Percentiles rank a stretch among this genome's conserved stretches.
Conservation (phyloP, 208 protist species). For the Angomonas deanei region DNA sequence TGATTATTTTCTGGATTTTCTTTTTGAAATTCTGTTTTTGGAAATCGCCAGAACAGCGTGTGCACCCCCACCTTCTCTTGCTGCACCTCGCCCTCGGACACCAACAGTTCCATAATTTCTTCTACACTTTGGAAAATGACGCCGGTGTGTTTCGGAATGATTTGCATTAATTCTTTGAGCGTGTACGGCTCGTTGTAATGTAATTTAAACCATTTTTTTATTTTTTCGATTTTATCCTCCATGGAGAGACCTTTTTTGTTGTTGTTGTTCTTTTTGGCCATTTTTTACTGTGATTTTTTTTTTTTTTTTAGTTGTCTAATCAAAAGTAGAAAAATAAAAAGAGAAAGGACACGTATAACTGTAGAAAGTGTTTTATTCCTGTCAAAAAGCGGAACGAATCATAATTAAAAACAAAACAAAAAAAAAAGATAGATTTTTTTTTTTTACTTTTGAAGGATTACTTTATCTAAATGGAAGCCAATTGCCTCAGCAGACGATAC, state of each 20-base stretch:
- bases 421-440: too few relatives aligned
- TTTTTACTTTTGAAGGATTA: too few relatives aligned
- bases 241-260: slow-evolving; percentile 77
- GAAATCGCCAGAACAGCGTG: slow-evolving; percentile 81
- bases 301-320: background rate
- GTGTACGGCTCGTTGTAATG: slow-evolving; percentile 65
- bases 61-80: slow-evolving; percentile 71
- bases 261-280: background rate
- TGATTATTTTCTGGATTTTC: background rate
- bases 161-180: slow-evolving; percentile 63
- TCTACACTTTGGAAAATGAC: slow-evolving; percentile 82
- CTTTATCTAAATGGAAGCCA: background rate
- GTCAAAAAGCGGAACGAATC: too few relatives aligned
- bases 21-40: slow-evolving; percentile 33
- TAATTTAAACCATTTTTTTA: slow-evolving; percentile 51
- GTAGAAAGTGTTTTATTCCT: too few relatives aligned
- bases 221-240: slow-evolving; percentile 67
- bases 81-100: slow-evolving; percentile 54
- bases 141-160: slow-evolving; percentile 60
- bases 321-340: background rate
- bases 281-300: background rate
- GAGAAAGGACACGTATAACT: background rate
- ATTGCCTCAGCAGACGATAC: background rate
- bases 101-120: slow-evolving; percentile 73
- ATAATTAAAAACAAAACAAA: too few relatives aligned